Evolutionary conservation across 768 basidiomycete species (phyloP), one percentile per base, ranked within the genome.

Genomic region (Boletus rex-veris): DNA sequence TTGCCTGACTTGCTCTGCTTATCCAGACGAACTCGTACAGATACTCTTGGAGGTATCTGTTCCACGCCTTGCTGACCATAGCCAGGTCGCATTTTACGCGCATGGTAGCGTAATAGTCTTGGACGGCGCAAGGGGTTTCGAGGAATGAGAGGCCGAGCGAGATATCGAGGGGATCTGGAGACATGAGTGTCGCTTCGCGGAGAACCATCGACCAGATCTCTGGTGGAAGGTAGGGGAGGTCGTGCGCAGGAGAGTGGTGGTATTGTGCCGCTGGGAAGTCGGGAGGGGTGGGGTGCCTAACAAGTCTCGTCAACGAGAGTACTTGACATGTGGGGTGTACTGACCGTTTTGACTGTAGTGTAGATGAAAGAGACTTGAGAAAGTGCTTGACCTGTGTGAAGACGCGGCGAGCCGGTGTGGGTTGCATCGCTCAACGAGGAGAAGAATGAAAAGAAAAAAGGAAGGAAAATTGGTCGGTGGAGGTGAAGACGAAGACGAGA

Each of bases 1-100:
- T 75, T 0, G 83, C 80, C 55, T 83, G 77, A 37, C 71, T 66
- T 19, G 79, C 79, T 36, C 78, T 72, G 48, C 74, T 75, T 60
- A 90, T 82, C 88, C 88, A 88, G 36, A 88, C 77, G 64, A 80
- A 83, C 62, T 88, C 84, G 69, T 78, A 88, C 16, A 88, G 67
- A 40, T 80, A 76, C 50, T 79, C 77, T 60, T 82, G 81, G 4
- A 77, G 71, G 48, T 80, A 73, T 35, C 64, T 72, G 62, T 81
- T 73, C 81, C 84, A 90, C 9, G 73, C 68, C 40, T 76, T 74
- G 64, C 70, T 82, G 6, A 90, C 85, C 42, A 79, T 73, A 7
- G 81, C 73, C 24, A 87, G 64, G 48, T 69, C 68, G 21, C 73
- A 70, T 63, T 86, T 87, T 56, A 71, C 69, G 11, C 60, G 64